Percentiles rank a stretch among this genome's conserved stretches.
These are phyloP conservation scores for Metahyphopichia silvanorum DNA, from an alignment of 805 yeast species.

Conservation along the genomic window DNA sequence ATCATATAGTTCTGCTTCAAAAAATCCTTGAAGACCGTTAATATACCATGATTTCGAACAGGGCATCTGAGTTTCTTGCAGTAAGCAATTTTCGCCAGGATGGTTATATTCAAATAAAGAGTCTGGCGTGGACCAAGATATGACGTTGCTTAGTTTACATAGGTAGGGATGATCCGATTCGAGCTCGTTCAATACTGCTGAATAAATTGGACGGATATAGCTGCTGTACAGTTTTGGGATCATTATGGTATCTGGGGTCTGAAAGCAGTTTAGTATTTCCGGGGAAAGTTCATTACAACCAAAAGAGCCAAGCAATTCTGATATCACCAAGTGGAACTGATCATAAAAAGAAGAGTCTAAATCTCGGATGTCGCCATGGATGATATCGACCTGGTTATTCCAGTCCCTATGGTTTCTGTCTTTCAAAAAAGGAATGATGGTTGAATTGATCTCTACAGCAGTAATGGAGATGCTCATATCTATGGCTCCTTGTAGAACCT, in stretches of 20 bases:
- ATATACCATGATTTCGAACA: conserved; percentile 44
- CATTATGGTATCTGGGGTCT: conserved; percentile 37
- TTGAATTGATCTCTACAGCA: conserved; percentile 72
- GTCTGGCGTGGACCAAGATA: conserved; percentile 33
- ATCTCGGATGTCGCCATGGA: conserved; percentile 56
- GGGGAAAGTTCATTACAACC: conserved; percentile 92
- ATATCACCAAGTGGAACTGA: conserved; percentile 56
- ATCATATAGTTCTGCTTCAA: conserved; percentile 65
- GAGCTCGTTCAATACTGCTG: conserved; percentile 33
- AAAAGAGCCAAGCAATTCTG: conserved; percentile 86
- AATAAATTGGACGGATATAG: conserved; percentile 62
- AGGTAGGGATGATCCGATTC: conserved; percentile 18
- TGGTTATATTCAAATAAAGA: conserved; percentile 64
- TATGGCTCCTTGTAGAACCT: conserved; percentile 4
- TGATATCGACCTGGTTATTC: conserved; percentile 48
- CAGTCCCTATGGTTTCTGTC: conserved; percentile 51
- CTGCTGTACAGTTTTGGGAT: conserved; percentile 51
- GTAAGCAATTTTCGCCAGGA: conserved; percentile 40
- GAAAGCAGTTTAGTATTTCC: conserved; percentile 53
- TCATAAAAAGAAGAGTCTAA: conserved; percentile 25
- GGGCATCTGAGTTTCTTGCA: too few relatives aligned
- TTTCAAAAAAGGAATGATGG: conserved; percentile 51
- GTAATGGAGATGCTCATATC: not conserved
- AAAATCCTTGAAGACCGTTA: conserved; percentile 76
- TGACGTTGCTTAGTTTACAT: conserved; percentile 12